Base-by-base conservation (phyloP, 1,284 basidiomycete species). In the Schizopora paradoxa region DNA sequence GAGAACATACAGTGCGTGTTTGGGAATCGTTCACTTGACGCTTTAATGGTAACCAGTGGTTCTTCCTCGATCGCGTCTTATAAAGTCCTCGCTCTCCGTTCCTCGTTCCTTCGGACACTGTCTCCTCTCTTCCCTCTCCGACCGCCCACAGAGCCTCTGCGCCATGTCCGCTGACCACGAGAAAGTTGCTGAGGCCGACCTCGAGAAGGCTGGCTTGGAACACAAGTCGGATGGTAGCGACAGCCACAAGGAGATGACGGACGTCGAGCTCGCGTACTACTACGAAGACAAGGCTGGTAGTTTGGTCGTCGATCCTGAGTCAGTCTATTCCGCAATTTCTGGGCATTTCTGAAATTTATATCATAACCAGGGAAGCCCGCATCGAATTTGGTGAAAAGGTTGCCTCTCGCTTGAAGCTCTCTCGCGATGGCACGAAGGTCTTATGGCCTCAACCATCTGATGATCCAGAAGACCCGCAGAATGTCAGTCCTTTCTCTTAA, bases 381-480 rank as follows among this genome's bases (percentile, higher is more conserved):
- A 56, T 73, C 42, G 75, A 73, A 48, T 75, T 74, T 41, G 78
- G 79, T 2, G 69, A 72, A 19, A 55, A 55, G 4, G 57, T 76
- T 34, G 76, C 77, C 2, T 61, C 69, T 36, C 63, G 54, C 23
- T 64, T 78, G 45, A 78, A 78, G 61, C 61, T 74, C 1, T 69
- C 69, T 1, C 44, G 50, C 13, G 69, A 73, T 47, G 74, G 74
- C 0, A 68, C 65, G n/a, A 73, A 69, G 44, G 69, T 77, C 11
- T 63, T 78, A 2, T 77, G 74, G 72, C 79, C 79, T 0, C 79
- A 84, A 57, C 81, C 80, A 11, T 72, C 74, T 2, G 79, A 85
- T 53, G 75, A 77, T 29, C 73, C 73, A 1, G 61, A 72, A 6
- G 81, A 84, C 54, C 82, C 82, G 3, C 80, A 82, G 61, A 84